Evolutionary conservation across 2,329 filamentous ascomycete species (phyloP).

Genomic region (Fusarium illudens): DNA sequence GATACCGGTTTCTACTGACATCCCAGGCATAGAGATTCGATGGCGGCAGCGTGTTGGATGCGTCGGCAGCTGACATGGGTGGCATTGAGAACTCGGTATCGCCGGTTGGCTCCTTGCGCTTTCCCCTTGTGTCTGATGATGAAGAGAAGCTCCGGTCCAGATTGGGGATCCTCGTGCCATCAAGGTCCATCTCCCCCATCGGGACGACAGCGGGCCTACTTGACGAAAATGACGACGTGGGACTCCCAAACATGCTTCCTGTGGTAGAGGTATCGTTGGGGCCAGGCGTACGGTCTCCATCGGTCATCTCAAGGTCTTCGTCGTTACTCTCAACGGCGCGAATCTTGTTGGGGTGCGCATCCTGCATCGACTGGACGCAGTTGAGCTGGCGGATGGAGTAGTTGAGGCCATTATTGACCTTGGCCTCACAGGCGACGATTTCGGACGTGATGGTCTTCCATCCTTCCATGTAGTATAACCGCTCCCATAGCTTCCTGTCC

Average conservation of each 20-base stretch:
- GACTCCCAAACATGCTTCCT: constrained; percentile 49
- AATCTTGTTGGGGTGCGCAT: constrained; percentile 61
- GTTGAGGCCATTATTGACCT: constrained; percentile 57
- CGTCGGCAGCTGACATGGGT: constrained; percentile 42
- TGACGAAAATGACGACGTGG: constrained; percentile 45
- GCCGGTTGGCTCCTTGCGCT: constrained; percentile 49
- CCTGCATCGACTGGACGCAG: constrained; percentile 56
- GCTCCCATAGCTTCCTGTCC: constrained; percentile 87
- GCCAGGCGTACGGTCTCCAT: constrained; percentile 45
- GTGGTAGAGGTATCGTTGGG: constrained; percentile 35
- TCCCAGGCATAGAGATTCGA: constrained; percentile 64
- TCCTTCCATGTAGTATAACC: constrained; percentile 83
- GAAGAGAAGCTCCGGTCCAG: constrained; percentile 43
- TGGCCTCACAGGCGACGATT: constrained; percentile 72
- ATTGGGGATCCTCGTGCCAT: constrained; percentile 42
- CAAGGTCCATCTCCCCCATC: constrained; percentile 45
- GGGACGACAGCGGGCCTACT: constrained; percentile 38
- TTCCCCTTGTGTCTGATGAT: constrained; percentile 45
- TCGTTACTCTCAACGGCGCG: constrained; percentile 61
- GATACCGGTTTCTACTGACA: constrained; percentile 58
- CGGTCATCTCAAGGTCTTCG: constrained; percentile 60
- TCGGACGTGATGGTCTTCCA: constrained; percentile 78
- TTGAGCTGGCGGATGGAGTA: constrained; percentile 53
- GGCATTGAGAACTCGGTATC: constrained; percentile 45
- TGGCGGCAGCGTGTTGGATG: constrained; percentile 48